Base-by-base conservation (phyloP, 768 basidiomycete genomes). In the Mycena alexandri region DNA sequence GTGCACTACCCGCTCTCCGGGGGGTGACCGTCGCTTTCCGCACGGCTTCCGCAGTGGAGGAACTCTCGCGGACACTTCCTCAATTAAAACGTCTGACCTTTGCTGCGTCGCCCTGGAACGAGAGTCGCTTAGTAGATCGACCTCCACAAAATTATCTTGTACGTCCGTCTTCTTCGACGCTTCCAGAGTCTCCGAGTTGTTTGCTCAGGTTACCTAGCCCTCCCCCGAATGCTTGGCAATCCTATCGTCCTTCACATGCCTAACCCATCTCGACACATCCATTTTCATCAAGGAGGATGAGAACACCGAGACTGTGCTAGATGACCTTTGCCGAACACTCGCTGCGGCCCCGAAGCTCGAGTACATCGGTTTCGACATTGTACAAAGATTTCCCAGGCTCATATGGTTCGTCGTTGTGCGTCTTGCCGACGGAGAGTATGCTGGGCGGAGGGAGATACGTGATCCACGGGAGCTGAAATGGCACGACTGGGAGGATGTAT, bases 201-300 rank as follows among this genome's bases (percentile, higher is more conserved):
- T 29, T 29, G 29, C 17, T 34, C 6, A 25, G 24, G 8, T 22
- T 3, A 48, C 29, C 19, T 17, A 52, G 51, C 51, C 51, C 9
- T 17, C 14, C 51, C 25, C 51, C 1, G 51, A 52, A 17, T 52
- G 51, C 33, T 8, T 52, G 11, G 51, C 29, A 14, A 34, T n/a
- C 29, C 51, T 52, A 5, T 19, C 51, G 10, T 52, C 33, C 6
- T 34, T 52, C 5, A 5, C 13, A 14, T 10, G 14, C 5, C 51
- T 52, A 8, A 52, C 51, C 17, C 51, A 52, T 12, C 33, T 52
- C 29, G 51, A 52, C 19, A 52, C 51, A 13, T 29, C 51, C 16
- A 24, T 25, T 4, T 5, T 14, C 6, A 5, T 52, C 25, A 52
- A 4, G 33, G 1, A 5, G 25, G 51, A 52, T 4, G 51, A 24